These are phyloP conservation scores for Phytophthora hibernalis DNA, from an alignment of 352 stramenopile species.

Conservation along the genomic window DNA sequence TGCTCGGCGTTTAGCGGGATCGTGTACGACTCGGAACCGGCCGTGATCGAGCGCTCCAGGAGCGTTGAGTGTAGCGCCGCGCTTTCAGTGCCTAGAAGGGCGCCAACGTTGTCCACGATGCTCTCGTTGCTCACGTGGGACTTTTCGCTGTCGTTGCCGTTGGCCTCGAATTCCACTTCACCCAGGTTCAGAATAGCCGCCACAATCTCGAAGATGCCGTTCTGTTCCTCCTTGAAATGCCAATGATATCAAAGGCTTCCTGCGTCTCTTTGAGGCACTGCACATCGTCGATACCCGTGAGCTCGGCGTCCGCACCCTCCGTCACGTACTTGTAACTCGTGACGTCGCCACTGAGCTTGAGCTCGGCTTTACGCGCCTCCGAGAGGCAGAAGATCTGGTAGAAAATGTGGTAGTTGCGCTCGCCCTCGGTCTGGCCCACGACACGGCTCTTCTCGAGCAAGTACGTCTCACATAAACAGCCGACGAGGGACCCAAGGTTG, in stretches of 20 bases:
- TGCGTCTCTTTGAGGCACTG: constrained; percentile 86
- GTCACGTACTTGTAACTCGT: constrained; percentile 85
- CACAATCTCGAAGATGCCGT: constrained; percentile 94
- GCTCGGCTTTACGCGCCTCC: constrained; percentile 48
- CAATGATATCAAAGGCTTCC: constrained; percentile 91
- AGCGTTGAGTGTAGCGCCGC: constrained; percentile 88
- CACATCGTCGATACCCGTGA: constrained; percentile 74
- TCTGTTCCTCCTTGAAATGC: constrained; percentile 90
- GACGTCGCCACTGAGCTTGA: constrained; percentile 67
- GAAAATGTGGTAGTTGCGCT: constrained; percentile 99
- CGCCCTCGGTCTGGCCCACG: constrained; percentile 87
- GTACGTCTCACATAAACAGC: constrained; percentile 91
- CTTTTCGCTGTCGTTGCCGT: constrained; percentile 56
- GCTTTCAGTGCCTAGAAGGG: constrained; percentile 66
- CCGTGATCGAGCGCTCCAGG: constrained; percentile 92
- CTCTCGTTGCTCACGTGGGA: constrained; percentile 62
- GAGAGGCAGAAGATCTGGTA: constrained; percentile 93
- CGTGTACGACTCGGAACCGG: constrained; percentile 92
- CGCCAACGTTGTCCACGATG: constrained; percentile 63
- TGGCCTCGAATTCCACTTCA: constrained; percentile 92
- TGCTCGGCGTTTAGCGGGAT: constrained; percentile 91
- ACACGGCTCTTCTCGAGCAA: constrained; percentile 97
- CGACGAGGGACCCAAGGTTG: constrained; percentile 61
- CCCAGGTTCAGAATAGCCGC: constrained; percentile 97
- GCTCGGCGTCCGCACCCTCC: constrained; percentile 54